Evolutionary conservation across 192 early-diverging fungal species (phyloP), one percentile per base, ranked within the genome.

Genomic region (Thoreauomyces humboldtii): DNA sequence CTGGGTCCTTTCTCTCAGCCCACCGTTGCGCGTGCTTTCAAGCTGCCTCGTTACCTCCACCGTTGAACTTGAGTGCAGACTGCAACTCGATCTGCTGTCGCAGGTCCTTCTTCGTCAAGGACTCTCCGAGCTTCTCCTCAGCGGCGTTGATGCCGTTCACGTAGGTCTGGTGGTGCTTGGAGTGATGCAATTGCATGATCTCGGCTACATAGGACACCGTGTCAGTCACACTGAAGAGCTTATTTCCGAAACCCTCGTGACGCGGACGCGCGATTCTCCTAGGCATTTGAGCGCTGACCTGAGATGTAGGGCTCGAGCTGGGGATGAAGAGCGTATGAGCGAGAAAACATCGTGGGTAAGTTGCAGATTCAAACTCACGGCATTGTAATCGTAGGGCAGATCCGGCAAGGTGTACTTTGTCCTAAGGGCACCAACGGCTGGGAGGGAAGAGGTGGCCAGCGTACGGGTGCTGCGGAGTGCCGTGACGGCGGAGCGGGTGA

Each of bases 161-260:
- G 69, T 98, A 98, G 4, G 93, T 78, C 42, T 91, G 89, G 72
- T 98, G 95, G 79, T 98, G 95, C 86, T 98, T 98, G 71, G 74
- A 50, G 80, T 98, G 90, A 79, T 98, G 95, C 44, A 98, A 73
- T 62, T 89, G 66, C 93, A 98, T 95, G 71, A 96, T 98, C 71
- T 98, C 91, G 45, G 86, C 86, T 37, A 27, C 37, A 22, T 28
- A 46, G 31, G 17, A 14, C n/a, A n/a, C n/a, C n/a, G n/a, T n/a
- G n/a, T n/a, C n/a, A n/a, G n/a, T n/a, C n/a, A n/a, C n/a, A n/a
- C n/a, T n/a, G n/a, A n/a, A n/a, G n/a, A n/a, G n/a, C n/a, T n/a
- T n/a, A n/a, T n/a, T n/a, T n/a, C n/a, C n/a, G n/a, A n/a, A n/a
- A n/a, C n/a, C n/a, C n/a, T n/a, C n/a, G n/a, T n/a, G n/a, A n/a